Base-by-base conservation (phyloP, 768 basidiomycete genomes). In the Amanita fuliginea region DNA sequence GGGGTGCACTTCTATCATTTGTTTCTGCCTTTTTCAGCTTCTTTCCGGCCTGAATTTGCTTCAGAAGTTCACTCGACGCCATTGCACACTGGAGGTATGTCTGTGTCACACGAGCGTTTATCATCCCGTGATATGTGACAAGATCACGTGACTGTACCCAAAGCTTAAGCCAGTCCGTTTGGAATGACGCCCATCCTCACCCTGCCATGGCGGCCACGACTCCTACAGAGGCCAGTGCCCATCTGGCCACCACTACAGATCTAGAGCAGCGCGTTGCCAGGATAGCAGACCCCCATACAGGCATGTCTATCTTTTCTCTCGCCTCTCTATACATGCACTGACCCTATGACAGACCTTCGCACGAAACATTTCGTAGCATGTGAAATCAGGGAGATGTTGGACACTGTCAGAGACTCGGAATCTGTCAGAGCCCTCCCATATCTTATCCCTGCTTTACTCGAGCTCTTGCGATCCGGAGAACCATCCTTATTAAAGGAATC, bases 41-140 rank as follows among this genome's bases (percentile, higher is more conserved):
- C 66, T 77, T 91, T 24, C 92, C 91, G 0, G 82, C 75, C 65
- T 92, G 89, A 34, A 92, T 92, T 58, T 86, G 80, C 52, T 81
- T 76, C 53, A 93, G 66, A 36, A 92, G 74, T 55, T 85, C 88
- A 57, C 74, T 74, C 28, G 81, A 83, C 4, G 83, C 83, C 86
- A 89, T 88, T 51, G 49, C 51, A 42, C 49, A 46, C 16, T 24
- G 18, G 24, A 6, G 24, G 13, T 26, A 8, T 14, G 42, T 46
- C 30, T 39, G 3, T 18, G 18, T 36, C 24, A 24, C 18, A 6
- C 19, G 19, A 30, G 30, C 30, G 26, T 28, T 28, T 30, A 30
- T 39, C 19, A 26, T 24, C 41, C 33, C 16, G 37, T 33, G 26
- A 39, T 16, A 5, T 22, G 43, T 46, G 28, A 45, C 34, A 6